phyloP scores from a whole-genome alignment of 1,139 yeast genomes.

The Wickerhamomyces sp. region DNA sequence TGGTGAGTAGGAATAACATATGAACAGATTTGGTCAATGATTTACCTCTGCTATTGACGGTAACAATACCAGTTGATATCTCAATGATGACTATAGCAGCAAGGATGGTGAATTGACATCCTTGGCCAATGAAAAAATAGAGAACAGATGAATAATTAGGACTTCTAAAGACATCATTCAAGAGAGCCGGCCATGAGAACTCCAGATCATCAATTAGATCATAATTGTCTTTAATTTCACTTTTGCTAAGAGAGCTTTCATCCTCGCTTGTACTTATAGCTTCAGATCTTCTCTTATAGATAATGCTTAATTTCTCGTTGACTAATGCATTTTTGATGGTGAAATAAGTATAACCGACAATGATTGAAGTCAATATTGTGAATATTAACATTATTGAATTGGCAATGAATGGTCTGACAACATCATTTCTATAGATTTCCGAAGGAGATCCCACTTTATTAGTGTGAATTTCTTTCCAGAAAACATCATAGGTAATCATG shows the following conservation, averaged over 20 bases:
- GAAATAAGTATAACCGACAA: conserved; percentile 30
- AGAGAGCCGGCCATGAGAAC: conserved; percentile 22
- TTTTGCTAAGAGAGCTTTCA: neutral
- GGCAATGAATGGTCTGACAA: conserved; percentile 20
- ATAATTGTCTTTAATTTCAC: conserved; percentile 9
- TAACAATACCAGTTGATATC: conserved; percentile 10
- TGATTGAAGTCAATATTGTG: conserved; percentile 12
- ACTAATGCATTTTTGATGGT: conserved; percentile 12
- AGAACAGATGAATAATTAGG: conserved; percentile 9
- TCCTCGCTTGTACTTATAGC: neutral
- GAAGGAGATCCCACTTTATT: conserved; percentile 8
- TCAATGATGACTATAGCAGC: conserved; percentile 5
- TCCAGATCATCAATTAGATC: conserved; percentile 5
- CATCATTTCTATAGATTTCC: conserved; percentile 21
- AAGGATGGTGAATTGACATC: conserved; percentile 14
- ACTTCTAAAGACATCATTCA: conserved; percentile 21
- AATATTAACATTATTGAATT: conserved; percentile 18
- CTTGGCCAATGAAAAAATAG: conserved; percentile 15
- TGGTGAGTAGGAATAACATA: conserved; percentile 9
- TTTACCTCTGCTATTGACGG: conserved; percentile 12
- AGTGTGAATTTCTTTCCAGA: conserved; percentile 23
- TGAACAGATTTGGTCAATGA: conserved; percentile 9
- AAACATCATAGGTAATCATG: conserved; percentile 22
- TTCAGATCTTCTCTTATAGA: conserved; percentile 8
- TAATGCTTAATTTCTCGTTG: conserved; percentile 12